Conservation (phyloP, 768 basidiomycete species). For the Leccinum disarticulatum region DNA sequence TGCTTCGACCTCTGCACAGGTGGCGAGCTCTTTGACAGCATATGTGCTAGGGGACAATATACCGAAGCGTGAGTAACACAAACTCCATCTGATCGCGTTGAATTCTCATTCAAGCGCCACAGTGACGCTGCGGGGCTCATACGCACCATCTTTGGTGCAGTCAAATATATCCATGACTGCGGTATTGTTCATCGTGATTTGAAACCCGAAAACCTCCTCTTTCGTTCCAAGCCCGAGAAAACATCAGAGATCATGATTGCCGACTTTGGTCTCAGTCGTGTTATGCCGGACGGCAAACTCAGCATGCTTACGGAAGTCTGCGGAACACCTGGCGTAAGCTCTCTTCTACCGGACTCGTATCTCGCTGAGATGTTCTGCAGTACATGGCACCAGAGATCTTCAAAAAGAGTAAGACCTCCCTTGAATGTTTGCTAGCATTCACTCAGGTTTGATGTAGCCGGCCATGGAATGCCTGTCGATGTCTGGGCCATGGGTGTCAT, state of each 20-base stretch:
- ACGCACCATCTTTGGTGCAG: conserved; percentile 81
- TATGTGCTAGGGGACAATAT: conserved; percentile 96
- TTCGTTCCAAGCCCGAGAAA: conserved; percentile 78
- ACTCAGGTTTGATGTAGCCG: conserved; percentile 46
- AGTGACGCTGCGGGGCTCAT: conserved; percentile 91
- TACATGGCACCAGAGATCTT: conserved; percentile 98
- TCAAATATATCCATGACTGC: conserved; percentile 86
- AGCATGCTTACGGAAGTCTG: conserved; percentile 92
- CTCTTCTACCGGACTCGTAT: not conserved
- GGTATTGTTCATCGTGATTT: conserved; percentile 97
- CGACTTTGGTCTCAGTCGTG: conserved; percentile 90
- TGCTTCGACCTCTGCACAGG: conserved; percentile 96
- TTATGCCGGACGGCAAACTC: conserved; percentile 90
- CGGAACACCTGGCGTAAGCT: conserved; percentile 81
- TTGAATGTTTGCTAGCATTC: not conserved
- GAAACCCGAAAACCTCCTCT: conserved; percentile 97
- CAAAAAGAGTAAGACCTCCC: conserved; percentile 64
- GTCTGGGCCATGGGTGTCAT: conserved; percentile 99
- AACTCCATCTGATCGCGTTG: not conserved
- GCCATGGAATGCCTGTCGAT: conserved; percentile 94
- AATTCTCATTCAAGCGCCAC: conserved; percentile 28
- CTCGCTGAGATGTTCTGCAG: conserved; percentile 32
- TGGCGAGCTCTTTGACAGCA: conserved; percentile 98
- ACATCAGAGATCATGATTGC: conserved; percentile 96
- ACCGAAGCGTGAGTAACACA: conserved; percentile 74